Percentiles rank a stretch among this genome's conserved stretches.
Conservation (phyloP, 306 rosid genomes). For the Hylodesmum podocarpum region DNA sequence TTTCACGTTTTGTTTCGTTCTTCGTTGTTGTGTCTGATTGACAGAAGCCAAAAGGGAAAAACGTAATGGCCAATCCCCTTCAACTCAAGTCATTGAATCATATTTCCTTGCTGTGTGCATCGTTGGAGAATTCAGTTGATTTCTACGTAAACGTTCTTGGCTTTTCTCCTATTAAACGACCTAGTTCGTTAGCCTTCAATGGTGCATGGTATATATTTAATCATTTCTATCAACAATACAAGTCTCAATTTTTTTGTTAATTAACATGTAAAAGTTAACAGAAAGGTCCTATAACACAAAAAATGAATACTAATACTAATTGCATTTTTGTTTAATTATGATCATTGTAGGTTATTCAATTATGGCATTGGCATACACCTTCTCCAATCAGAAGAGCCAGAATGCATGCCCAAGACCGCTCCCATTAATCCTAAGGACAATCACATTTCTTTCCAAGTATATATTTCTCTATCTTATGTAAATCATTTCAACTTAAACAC, state of each 20-base stretch:
- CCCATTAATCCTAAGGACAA: slow-evolving; percentile 69
- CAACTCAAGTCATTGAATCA: slow-evolving; percentile 76
- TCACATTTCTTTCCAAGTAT: slow-evolving; percentile 65
- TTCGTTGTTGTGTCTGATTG: background rate
- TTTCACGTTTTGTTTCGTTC: background rate
- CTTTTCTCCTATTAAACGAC: slow-evolving; percentile 46
- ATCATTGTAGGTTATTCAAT: slow-evolving; percentile 62
- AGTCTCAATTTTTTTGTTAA: background rate
- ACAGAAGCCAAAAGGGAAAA: background rate
- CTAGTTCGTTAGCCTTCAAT: slow-evolving; percentile 35
- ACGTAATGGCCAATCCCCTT: slow-evolving; percentile 53
- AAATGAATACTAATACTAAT: no score
- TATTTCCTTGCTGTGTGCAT: slow-evolving; percentile 68
- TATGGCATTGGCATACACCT: slow-evolving; percentile 83
- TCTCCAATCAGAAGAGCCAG: slow-evolving; percentile 65
- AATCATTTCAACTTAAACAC: background rate
- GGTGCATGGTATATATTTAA: slow-evolving; percentile 42
- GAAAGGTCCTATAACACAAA: no score
- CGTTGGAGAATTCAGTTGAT: slow-evolving; percentile 60
- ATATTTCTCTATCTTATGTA: background rate
- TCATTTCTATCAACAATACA: background rate
- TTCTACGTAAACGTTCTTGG: slow-evolving; percentile 74
- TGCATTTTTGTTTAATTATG: background rate
- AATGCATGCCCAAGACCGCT: slow-evolving; percentile 41
- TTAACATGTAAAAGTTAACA: background rate